Percentiles rank a stretch among this genome's conserved stretches.
Conservation (phyloP, 768 basidiomycete species). For the Arthromyces matolae region DNA sequence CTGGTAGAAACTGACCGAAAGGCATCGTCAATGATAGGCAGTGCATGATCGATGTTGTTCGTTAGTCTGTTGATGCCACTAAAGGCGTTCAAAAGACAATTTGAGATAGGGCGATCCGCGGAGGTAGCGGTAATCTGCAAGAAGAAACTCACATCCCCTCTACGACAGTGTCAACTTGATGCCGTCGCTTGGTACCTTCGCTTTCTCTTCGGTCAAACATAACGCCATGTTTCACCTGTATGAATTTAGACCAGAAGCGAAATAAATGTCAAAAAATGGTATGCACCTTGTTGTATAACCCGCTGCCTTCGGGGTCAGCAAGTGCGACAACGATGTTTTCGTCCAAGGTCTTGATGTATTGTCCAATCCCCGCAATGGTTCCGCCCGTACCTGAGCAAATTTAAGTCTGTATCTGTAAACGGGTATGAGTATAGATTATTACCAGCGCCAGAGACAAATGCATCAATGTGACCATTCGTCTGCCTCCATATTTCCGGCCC, state of each 20-base stretch:
- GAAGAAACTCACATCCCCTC: slow-evolving; percentile 66
- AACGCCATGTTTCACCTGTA: slow-evolving; percentile 81
- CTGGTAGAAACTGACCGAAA: slow-evolving; percentile 55
- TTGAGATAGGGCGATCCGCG: slow-evolving; percentile 1
- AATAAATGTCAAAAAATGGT: background rate
- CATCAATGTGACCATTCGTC: slow-evolving; percentile 75
- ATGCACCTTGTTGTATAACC: slow-evolving; percentile 85
- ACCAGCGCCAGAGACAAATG: slow-evolving; percentile 91
- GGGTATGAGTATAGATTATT: slow-evolving; percentile 11
- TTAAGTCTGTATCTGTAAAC: background rate
- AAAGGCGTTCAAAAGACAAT: background rate
- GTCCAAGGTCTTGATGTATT: slow-evolving; percentile 74
- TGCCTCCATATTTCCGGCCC: slow-evolving; percentile 96
- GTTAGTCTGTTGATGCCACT: slow-evolving; percentile 95
- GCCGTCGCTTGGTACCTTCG: slow-evolving; percentile 89
- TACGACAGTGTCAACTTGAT: slow-evolving; percentile 96
- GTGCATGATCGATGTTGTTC: slow-evolving; percentile 81
- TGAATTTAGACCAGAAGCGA: background rate
- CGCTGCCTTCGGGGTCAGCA: slow-evolving; percentile 91
- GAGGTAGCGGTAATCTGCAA: background rate
- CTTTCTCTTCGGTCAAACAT: slow-evolving; percentile 93
- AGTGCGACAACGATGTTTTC: slow-evolving; percentile 66
- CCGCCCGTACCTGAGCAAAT: slow-evolving; percentile 81
- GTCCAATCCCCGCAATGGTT: slow-evolving; percentile 83
- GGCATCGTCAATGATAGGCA: slow-evolving; percentile 85